These are phyloP conservation scores for Spathaspora hagerdaliae DNA, from an alignment of 805 yeast species.

Conservation along the genomic window DNA sequence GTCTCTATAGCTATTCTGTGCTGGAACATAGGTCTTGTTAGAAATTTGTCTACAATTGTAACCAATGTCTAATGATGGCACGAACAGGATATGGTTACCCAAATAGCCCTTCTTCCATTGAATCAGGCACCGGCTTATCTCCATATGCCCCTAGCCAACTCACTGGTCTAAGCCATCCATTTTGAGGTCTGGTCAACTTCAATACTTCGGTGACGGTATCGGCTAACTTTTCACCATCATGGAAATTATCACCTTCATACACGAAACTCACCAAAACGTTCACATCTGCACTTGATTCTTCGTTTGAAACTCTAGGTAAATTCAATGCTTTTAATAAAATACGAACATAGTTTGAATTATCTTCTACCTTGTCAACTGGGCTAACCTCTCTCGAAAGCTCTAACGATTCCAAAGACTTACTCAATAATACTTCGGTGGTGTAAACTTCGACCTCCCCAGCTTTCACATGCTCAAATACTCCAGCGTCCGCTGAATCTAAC, in stretches of 20 bases:
- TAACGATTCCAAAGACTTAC: constrained; percentile 26
- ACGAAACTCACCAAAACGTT: constrained; percentile 30
- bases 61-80: neutral
- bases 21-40: too few relatives aligned
- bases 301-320: neutral
- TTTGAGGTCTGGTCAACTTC: constrained; percentile 6
- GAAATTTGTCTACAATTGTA: too few relatives aligned
- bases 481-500: constrained; percentile 72
- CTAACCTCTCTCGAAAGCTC: constrained; percentile 13
- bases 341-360: constrained; percentile 10
- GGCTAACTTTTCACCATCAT: constrained; percentile 61
- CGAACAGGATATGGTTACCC: constrained; percentile 28
- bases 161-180: constrained; percentile 50
- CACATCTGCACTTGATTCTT: neutral
- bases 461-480: constrained; percentile 28
- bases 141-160: constrained; percentile 92
- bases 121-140: constrained; percentile 56
- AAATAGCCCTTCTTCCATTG: constrained; percentile 75
- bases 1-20: too few relatives aligned
- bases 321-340: constrained; percentile 3
- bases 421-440: constrained; percentile 28
- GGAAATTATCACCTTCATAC: constrained; percentile 86
- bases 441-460: constrained; percentile 22
- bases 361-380: neutral
- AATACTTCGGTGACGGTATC: constrained; percentile 23